Conservation (phyloP, 257 asterid genomes). For the Salvia hispanica region DNA sequence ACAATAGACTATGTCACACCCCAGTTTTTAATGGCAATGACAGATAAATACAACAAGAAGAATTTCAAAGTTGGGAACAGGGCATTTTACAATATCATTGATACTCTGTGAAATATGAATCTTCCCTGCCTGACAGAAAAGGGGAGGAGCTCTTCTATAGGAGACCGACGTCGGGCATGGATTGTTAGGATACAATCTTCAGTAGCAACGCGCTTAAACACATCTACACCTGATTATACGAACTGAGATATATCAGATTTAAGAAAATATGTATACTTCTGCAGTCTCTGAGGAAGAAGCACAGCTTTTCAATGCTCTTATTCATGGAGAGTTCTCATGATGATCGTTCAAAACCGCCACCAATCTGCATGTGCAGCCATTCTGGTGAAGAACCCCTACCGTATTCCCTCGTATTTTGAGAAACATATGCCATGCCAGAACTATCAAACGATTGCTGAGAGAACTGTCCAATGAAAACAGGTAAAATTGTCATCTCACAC, state of each 20-base stretch:
- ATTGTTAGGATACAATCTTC: slow-evolving; percentile 25
- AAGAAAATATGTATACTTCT: slow-evolving; percentile 34
- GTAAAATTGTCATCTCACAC: neutral
- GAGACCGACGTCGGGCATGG: slow-evolving; percentile 27
- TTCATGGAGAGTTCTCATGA: slow-evolving; percentile 40
- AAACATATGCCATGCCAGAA: slow-evolving; percentile 56
- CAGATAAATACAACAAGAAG: slow-evolving; percentile 26
- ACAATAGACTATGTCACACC: slow-evolving; percentile 31
- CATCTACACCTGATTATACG: slow-evolving; percentile 28
- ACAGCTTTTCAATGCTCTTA: slow-evolving; percentile 34
- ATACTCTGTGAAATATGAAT: slow-evolving; percentile 25
- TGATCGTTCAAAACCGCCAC: slow-evolving; percentile 76
- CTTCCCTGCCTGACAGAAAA: slow-evolving; percentile 25
- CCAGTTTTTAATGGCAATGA: slow-evolving; percentile 37
- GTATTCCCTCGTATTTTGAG: slow-evolving; percentile 67
- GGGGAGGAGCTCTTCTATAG: slow-evolving; percentile 28
- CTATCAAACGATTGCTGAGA: slow-evolving; percentile 64
- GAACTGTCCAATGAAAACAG: slow-evolving; percentile 45
- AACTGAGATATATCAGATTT: slow-evolving; percentile 32
- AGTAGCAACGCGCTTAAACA: slow-evolving; percentile 4
- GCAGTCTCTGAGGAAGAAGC: slow-evolving; percentile 38
- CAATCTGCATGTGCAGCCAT: slow-evolving; percentile 96
- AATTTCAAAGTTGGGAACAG: slow-evolving; percentile 25
- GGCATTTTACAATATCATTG: slow-evolving; percentile 39
- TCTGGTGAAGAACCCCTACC: slow-evolving; percentile 70